Evolutionary conservation across 768 basidiomycete genomes (phyloP).

Genomic region (Lactarius vividus): DNA sequence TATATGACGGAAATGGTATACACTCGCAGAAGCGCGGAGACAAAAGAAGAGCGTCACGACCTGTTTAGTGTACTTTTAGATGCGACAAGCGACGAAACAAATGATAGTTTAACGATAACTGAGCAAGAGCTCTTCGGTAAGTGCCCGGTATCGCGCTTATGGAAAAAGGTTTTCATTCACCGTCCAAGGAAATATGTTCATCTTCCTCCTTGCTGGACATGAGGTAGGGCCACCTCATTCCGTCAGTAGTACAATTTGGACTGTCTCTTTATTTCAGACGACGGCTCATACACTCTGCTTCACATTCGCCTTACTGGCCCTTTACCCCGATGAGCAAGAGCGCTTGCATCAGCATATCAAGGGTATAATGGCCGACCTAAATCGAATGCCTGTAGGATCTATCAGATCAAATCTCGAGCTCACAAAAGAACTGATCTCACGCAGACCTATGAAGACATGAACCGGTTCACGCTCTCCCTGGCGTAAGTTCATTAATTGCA

Average conservation of each 20-base stretch:
- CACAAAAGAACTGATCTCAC: background rate
- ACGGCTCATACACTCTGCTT: conserved; percentile 40
- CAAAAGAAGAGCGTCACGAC: conserved; percentile 29
- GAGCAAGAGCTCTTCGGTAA: conserved; percentile 30
- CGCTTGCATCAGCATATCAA: conserved; percentile 38
- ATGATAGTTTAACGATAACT: conserved; percentile 18
- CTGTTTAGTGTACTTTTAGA: conserved; percentile 26
- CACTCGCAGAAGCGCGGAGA: conserved; percentile 21
- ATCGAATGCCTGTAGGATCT: conserved; percentile 22
- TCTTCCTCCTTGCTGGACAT: conserved; percentile 37
- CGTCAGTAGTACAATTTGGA: background rate
- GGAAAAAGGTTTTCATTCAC: background rate
- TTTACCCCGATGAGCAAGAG: conserved; percentile 44
- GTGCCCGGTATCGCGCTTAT: background rate
- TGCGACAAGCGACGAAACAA: conserved; percentile 23
- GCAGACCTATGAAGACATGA: conserved; percentile 31
- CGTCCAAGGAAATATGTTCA: conserved; percentile 32
- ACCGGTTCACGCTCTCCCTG: conserved; percentile 24
- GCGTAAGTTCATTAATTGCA: conserved; percentile 20
- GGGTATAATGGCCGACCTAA: conserved; percentile 33
- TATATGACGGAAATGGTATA: conserved; percentile 34
- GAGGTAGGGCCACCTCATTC: conserved; percentile 27
- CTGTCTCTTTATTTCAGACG: conserved; percentile 31
- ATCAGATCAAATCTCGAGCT: background rate
- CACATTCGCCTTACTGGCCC: conserved; percentile 42